These are phyloP conservation scores for Agrocybe pediades DNA, from an alignment of 768 basidiomycete species.

Conservation along the genomic window DNA sequence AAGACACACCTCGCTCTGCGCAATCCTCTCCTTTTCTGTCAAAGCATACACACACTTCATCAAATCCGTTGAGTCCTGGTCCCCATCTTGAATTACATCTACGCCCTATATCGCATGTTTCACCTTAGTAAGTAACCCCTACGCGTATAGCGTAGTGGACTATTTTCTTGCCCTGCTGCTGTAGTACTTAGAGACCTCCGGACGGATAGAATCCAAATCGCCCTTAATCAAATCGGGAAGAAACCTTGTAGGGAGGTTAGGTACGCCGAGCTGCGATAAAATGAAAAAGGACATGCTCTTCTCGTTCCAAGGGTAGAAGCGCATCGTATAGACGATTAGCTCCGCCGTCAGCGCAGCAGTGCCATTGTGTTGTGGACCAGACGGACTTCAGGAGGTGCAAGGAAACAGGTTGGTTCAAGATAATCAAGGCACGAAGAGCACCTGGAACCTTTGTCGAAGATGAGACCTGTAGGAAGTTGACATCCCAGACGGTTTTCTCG, in stretches of 20 bases:
- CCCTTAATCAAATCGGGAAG: slow-evolving; percentile 90
- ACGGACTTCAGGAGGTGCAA: slow-evolving; percentile 58
- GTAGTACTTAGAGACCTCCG: slow-evolving; percentile 76
- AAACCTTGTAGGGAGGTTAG: slow-evolving; percentile 45
- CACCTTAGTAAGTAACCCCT: no score
- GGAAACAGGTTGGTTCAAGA: slow-evolving; percentile 90
- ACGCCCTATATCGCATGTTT: slow-evolving; percentile 56
- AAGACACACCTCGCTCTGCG: slow-evolving; percentile 37
- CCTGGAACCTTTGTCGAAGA: slow-evolving; percentile 1
- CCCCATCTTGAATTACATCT: slow-evolving; percentile 60
- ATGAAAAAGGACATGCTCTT: slow-evolving; percentile 13
- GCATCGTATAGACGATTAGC: slow-evolving; percentile 81
- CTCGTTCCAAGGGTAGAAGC: slow-evolving; percentile 24
- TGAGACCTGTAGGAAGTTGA: slow-evolving; percentile 37
- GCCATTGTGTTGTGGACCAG: slow-evolving; percentile 55
- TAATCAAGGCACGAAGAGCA: slow-evolving; percentile 61
- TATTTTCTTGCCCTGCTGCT: slow-evolving; percentile 45
- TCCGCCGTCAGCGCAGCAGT: slow-evolving; percentile 84
- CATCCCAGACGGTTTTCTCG: slow-evolving; percentile 35
- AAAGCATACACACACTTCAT: slow-evolving; percentile 86
- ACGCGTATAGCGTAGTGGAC: background rate
- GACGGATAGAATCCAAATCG: slow-evolving; percentile 86
- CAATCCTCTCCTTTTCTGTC: slow-evolving; percentile 52
- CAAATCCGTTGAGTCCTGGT: slow-evolving; percentile 90
- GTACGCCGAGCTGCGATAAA: background rate